These are phyloP conservation scores for Hamamelis virginiana DNA, from an alignment of 164 flowering plant species.

Conservation along the genomic window DNA sequence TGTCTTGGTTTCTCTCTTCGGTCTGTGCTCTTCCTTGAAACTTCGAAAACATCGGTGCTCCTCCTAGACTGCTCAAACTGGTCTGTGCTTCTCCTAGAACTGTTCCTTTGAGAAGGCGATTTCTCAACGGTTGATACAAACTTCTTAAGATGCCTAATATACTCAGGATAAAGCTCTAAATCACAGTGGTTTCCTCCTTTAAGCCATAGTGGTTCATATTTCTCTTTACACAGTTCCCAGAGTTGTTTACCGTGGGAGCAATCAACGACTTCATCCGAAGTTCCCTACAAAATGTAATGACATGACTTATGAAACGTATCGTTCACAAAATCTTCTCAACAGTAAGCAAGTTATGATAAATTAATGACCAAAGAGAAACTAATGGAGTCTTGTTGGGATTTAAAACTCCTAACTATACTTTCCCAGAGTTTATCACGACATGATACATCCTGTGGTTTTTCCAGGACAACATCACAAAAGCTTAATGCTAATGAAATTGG, in stretches of 20 bases:
- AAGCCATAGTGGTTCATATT: conserved; percentile 90
- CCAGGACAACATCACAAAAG: no score
- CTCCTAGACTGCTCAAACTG: conserved; percentile 59
- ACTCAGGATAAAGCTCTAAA: conserved; percentile 83
- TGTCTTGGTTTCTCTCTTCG: conserved; percentile 77
- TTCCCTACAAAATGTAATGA: conserved; percentile 53
- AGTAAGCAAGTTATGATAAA: neutral
- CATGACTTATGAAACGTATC: no score
- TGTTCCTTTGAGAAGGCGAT: conserved; percentile 63
- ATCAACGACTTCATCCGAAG: conserved; percentile 89
- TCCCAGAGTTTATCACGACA: neutral
- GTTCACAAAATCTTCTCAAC: neutral
- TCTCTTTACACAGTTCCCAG: conserved; percentile 89
- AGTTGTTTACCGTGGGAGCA: conserved; percentile 94
- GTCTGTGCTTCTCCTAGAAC: conserved; percentile 57
- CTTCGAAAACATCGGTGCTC: conserved; percentile 64
- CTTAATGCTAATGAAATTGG: no score
- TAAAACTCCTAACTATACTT: neutral
- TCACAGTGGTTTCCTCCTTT: conserved; percentile 91
- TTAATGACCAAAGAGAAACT: neutral
- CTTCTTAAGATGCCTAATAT: conserved; percentile 81
- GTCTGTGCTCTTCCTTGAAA: conserved; percentile 77
- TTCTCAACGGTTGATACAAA: conserved; percentile 71
- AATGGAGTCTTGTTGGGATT: neutral
- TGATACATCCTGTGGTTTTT: no score